Conservation (phyloP, 371 early-diverging fungal species). For the Lichtheimia hyalospora region DNA sequence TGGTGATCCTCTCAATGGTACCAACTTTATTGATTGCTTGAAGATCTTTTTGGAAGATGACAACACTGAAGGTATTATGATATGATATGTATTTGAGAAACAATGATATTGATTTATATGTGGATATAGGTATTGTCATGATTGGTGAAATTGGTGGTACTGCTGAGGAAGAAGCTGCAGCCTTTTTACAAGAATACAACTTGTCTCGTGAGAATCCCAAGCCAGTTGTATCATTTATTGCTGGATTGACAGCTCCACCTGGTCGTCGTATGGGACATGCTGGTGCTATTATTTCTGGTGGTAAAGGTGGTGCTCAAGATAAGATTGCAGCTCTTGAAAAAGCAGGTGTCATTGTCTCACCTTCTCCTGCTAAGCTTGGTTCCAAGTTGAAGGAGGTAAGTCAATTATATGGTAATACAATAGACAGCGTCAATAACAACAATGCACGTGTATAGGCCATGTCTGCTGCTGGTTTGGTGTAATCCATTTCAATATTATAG, state of each 20-base stretch:
- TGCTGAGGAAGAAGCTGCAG: conserved; percentile 99
- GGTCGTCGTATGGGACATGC: conserved; percentile 88
- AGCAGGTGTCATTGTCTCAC: conserved; percentile 91
- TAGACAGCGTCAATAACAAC: not conserved
- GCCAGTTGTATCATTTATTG: conserved; percentile 98
- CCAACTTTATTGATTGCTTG: conserved; percentile 98
- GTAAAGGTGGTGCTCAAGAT: conserved; percentile 96
- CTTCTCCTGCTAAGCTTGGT: conserved; percentile 95
- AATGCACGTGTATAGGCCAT: not conserved
- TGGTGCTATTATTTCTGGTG: conserved; percentile 98
- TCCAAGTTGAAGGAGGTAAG: conserved; percentile 56
- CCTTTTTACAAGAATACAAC: conserved; percentile 94
- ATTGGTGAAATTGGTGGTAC: conserved; percentile 96
- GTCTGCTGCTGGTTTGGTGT: not conserved
- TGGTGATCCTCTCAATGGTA: conserved; percentile 99
- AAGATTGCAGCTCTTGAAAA: conserved; percentile 94
- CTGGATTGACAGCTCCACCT: conserved; percentile 98
- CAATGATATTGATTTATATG: not conserved
- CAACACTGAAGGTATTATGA: conserved; percentile 88
- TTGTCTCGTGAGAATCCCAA: conserved; percentile 80
- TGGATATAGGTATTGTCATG: conserved; percentile 76
- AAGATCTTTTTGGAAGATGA: conserved; percentile 93
- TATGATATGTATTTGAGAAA: not conserved
- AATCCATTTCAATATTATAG: too few species aligned
- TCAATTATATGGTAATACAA: not conserved